A percentile compares a stretch with the other conserved stretches of the same genome.
These are phyloP conservation scores for Schizonepeta tenuifolia DNA, from an alignment of 257 asterid species.

Conservation along the genomic window DNA sequence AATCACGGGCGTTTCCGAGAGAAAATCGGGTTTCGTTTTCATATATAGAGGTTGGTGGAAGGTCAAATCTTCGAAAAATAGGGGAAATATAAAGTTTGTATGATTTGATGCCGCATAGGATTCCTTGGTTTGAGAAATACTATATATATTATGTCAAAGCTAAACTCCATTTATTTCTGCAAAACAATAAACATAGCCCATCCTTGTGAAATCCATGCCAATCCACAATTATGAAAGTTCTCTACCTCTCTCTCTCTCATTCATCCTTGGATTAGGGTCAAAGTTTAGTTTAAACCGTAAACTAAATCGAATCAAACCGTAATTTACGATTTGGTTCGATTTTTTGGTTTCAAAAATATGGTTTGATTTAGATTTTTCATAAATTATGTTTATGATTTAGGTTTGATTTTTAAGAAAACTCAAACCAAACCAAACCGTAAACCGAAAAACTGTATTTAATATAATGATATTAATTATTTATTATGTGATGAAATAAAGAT, in stretches of 20 bases:
- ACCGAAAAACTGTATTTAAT: too few species aligned
- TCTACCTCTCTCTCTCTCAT: not conserved
- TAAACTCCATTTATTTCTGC: slow-evolving; percentile 22
- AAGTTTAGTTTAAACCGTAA: too few species aligned
- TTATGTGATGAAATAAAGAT: too few species aligned
- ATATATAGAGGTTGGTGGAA: slow-evolving; percentile 30
- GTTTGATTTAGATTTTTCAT: too few species aligned
- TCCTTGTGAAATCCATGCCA: slow-evolving; percentile 36
- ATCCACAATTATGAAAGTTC: slow-evolving; percentile 32
- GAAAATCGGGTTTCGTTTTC: not conserved
- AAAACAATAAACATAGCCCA: slow-evolving; percentile 1
- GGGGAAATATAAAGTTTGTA: not conserved
- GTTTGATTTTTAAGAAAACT: too few species aligned
- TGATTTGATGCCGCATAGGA: slow-evolving; percentile 39
- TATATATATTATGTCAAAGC: slow-evolving; percentile 17
- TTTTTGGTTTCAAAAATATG: too few species aligned
- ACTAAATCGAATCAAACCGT: too few species aligned
- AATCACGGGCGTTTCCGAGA: not conserved
- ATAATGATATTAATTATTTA: too few species aligned
- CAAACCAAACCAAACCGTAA: too few species aligned
- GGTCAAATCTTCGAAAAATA: slow-evolving; percentile 32
- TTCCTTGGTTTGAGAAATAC: slow-evolving; percentile 26
- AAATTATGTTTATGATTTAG: too few species aligned
- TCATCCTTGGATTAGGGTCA: slow-evolving; percentile 17
- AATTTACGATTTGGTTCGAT: too few species aligned